Percentiles rank a stretch among this genome's conserved stretches.
Conservation (phyloP, 805 yeast species). For the Cyberlindnera mississippiensis region DNA sequence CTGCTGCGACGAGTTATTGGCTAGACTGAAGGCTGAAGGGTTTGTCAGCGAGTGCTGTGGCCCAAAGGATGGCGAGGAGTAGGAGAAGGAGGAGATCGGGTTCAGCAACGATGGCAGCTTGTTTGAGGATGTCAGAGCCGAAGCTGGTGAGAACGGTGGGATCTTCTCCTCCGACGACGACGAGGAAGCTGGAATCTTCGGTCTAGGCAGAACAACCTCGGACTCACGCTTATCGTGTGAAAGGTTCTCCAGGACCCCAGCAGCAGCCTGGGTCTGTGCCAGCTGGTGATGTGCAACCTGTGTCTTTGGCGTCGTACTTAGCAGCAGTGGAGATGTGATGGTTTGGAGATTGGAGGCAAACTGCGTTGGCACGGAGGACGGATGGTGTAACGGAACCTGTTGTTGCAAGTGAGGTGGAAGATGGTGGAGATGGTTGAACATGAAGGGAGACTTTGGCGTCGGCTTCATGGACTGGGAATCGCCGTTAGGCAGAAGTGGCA, state of each 20-base stretch:
- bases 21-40: slow-evolving; percentile 26
- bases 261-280: slow-evolving; percentile 29
- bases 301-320: slow-evolving; percentile 41
- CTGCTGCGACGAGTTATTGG: slow-evolving; percentile 4
- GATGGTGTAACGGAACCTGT: slow-evolving; percentile 42
- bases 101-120: slow-evolving; percentile 23
- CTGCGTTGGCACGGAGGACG: slow-evolving; percentile 65
- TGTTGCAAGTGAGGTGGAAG: slow-evolving; percentile 31
- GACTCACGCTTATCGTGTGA: slow-evolving; percentile 19
- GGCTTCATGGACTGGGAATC: slow-evolving; percentile 2
- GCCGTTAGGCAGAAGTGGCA: slow-evolving; percentile 39
- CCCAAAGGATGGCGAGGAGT: slow-evolving; percentile 43
- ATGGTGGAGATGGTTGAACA: slow-evolving; percentile 20
- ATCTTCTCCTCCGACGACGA: slow-evolving; percentile 3
- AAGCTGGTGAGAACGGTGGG: slow-evolving; percentile 25
- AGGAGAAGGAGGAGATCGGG: slow-evolving; percentile 21
- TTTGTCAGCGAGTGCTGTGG: slow-evolving; percentile 35
- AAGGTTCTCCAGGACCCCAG: slow-evolving; percentile 27
- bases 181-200: not conserved
- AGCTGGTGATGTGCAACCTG: slow-evolving; percentile 33
- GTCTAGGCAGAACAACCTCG: slow-evolving; percentile 8
- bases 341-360: slow-evolving; percentile 61
- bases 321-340: slow-evolving; percentile 60
- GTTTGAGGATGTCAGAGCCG: slow-evolving; percentile 18
- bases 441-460: slow-evolving; percentile 20